Percentiles rank a stretch among this genome's conserved stretches.
These are phyloP conservation scores for Aspergillus carlsbadensis DNA, from an alignment of 495 filamentous ascomycete genomes.

Conservation along the genomic window DNA sequence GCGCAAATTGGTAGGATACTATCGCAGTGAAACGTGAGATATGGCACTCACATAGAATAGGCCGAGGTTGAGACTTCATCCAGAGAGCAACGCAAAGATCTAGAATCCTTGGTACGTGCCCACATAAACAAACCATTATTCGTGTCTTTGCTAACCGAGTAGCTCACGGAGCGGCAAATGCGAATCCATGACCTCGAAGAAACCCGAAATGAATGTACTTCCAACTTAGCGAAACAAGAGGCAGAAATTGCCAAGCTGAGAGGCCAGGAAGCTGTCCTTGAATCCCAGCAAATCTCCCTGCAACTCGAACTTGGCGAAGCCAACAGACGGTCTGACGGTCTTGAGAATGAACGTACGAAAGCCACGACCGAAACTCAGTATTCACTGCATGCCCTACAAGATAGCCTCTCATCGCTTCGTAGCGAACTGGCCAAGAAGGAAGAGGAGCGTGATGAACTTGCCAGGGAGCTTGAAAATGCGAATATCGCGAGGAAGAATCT, in stretches of 20 bases:
- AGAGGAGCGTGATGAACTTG: constrained; percentile 14
- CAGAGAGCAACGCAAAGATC: constrained; percentile 8
- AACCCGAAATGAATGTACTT: constrained; percentile 14
- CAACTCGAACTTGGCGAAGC: constrained; percentile 25
- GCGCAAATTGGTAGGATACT: constrained; percentile 26
- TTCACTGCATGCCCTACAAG: background rate
- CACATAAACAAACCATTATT: background rate
- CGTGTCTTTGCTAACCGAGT: constrained; percentile 14
- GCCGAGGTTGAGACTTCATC: constrained; percentile 14
- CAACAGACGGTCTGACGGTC: constrained; percentile 15
- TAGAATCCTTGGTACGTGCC: constrained; percentile 17
- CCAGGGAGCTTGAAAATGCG: constrained; percentile 15
- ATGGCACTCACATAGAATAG: constrained; percentile 23
- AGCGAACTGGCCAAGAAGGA: constrained; percentile 12
- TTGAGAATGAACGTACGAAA: constrained; percentile 19
- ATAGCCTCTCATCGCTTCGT: background rate
- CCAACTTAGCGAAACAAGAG: constrained; percentile 19
- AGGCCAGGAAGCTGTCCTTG: constrained; percentile 19
- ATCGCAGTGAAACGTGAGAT: background rate
- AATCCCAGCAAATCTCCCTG: constrained; percentile 20
- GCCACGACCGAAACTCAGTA: constrained; percentile 5
- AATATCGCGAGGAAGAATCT: constrained; percentile 18
- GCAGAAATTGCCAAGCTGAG: constrained; percentile 22
- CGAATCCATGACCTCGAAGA: constrained; percentile 23
- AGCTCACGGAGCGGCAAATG: constrained; percentile 25